Evolutionary conservation across 208 protist genomes (phyloP).

Genomic region (Naegleria lovaniensis): DNA sequence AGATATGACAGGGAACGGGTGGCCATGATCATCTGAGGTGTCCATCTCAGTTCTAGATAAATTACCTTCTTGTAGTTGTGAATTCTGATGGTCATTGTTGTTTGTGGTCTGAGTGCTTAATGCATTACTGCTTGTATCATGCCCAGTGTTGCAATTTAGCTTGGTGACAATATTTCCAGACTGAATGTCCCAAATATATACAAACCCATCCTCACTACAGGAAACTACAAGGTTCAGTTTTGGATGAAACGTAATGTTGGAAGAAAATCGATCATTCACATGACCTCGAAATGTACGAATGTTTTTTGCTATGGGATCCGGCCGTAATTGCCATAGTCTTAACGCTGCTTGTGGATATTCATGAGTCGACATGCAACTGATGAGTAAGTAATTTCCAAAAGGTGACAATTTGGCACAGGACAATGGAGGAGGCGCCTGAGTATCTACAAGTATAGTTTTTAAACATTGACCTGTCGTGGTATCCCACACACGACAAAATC

Average conservation of each 20-base stretch:
- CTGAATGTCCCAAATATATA: constrained; percentile 19
- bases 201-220: neutral
- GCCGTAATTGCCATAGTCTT: constrained; percentile 59
- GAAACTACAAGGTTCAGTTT: neutral
- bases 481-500: constrained; percentile 68
- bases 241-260: constrained; percentile 51
- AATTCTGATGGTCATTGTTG: too few species aligned
- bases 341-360: constrained; percentile 41
- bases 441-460: constrained; percentile 62
- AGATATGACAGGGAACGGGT: neutral
- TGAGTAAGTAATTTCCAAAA: constrained; percentile 67
- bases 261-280: constrained; percentile 59
- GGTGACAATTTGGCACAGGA: constrained; percentile 69
- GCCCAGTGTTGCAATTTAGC: neutral
- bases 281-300: constrained; percentile 61
- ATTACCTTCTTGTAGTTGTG: too few species aligned
- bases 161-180: neutral
- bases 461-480: constrained; percentile 60
- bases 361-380: constrained; percentile 39
- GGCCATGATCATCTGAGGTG: too few species aligned
- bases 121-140: neutral
- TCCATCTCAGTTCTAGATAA: too few species aligned
- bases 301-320: constrained; percentile 39
- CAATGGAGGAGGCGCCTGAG: constrained; percentile 37
- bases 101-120: too few species aligned